phyloP scores from a whole-genome alignment of 1,139 yeast genomes.

The Protomyces lactucae-debilis region DNA sequence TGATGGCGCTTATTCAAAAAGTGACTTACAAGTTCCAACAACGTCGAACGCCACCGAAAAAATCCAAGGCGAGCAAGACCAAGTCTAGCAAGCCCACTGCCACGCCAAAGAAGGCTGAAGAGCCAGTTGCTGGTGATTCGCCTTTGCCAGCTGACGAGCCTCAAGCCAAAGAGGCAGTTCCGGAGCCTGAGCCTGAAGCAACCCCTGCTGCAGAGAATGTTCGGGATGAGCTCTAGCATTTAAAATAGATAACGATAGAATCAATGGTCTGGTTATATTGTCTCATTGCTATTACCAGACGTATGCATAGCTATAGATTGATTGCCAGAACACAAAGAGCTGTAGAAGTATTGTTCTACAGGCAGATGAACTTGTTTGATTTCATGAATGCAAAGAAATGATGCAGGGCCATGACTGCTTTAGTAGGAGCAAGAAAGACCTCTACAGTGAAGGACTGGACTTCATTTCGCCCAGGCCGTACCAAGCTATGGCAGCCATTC shows the following conservation, averaged over 20 bases:
- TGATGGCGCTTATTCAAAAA: neutral
- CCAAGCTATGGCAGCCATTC: constrained; percentile 66
- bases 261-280: too few relatives aligned
- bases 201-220: neutral
- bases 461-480: constrained; percentile 55
- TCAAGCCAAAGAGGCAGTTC: neutral
- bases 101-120: neutral
- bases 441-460: too few relatives aligned
- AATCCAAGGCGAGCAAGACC: neutral
- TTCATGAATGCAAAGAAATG: too few relatives aligned
- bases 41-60: neutral
- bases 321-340: too few relatives aligned
- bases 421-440: too few relatives aligned
- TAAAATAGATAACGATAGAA: neutral
- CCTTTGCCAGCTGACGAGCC: neutral
- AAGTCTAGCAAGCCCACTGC: neutral
- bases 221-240: neutral
- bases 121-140: neutral
- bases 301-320: neutral
- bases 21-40: constrained; percentile 10
- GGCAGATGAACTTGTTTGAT: too few relatives aligned
- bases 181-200: constrained; percentile 6
- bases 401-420: too few relatives aligned
- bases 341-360: too few relatives aligned
- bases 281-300: neutral